Conservation (phyloP, 768 basidiomycete species). For the Daedalea quercina region DNA sequence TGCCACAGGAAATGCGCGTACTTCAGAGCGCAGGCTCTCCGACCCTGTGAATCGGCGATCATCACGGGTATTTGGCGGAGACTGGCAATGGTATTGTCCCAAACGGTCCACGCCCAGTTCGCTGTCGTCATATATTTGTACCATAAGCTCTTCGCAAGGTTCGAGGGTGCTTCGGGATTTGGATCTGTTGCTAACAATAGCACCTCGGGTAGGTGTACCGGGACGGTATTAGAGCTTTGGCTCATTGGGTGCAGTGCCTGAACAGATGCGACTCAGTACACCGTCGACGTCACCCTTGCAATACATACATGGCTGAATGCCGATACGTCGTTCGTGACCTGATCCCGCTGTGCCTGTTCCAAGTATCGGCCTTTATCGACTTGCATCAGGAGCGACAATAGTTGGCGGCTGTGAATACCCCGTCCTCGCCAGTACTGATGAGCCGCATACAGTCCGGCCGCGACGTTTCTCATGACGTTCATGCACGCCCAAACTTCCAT, state of each 20-base stretch:
- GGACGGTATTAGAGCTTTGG: constrained; percentile 27
- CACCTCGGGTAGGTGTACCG: constrained; percentile 51
- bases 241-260: constrained; percentile 37
- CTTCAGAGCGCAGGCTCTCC: constrained; percentile 48
- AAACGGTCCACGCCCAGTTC: constrained; percentile 78
- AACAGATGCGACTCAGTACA: too few species aligned
- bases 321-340: constrained; percentile 51
- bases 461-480: constrained; percentile 50
- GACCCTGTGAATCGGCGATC: constrained; percentile 38
- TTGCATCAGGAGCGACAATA: constrained; percentile 58
- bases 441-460: constrained; percentile 51
- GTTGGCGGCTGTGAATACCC: constrained; percentile 57
- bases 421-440: constrained; percentile 58
- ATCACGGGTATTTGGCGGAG: constrained; percentile 62
- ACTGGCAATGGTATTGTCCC: constrained; percentile 76
- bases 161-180: constrained; percentile 54
- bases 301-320: constrained; percentile 53
- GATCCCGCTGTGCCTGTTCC: constrained; percentile 46
- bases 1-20: constrained; percentile 69
- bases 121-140: constrained; percentile 68
- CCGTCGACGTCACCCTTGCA: too few species aligned
- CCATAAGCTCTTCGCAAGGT: constrained; percentile 74
- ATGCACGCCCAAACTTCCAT: constrained; percentile 75
- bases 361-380: constrained; percentile 59
- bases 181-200: constrained; percentile 55